Evolutionary conservation across 208 protist genomes (phyloP).

Genomic region (Trypanosoma cruzi): DNA sequence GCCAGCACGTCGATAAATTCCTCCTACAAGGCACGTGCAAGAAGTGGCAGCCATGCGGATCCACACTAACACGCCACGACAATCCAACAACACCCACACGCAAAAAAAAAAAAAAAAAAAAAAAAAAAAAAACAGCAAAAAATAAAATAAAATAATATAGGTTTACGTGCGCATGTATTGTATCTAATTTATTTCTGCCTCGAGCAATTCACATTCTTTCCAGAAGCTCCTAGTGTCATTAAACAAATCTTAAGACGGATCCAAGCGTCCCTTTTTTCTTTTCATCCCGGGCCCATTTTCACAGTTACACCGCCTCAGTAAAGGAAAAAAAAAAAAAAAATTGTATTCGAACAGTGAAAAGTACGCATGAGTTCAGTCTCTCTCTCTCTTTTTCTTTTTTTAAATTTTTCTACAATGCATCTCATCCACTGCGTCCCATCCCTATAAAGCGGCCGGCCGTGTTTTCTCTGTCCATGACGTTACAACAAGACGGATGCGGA

Average conservation of each 20-base stretch:
- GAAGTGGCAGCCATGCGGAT: no score
- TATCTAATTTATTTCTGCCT: not conserved
- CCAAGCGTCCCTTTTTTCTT: not conserved
- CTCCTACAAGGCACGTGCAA: no score
- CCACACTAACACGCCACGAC: no score
- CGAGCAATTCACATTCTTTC: not conserved
- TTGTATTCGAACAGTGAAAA: not conserved
- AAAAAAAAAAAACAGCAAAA: slow-evolving; percentile 4
- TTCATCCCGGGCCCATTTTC: not conserved
- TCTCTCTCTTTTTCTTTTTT: slow-evolving; percentile 2
- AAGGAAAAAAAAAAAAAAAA: not conserved
- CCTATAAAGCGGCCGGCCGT: not conserved
- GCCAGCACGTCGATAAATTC: no score
- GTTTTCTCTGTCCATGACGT: slow-evolving; percentile 1
- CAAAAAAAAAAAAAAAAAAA: slow-evolving; percentile 5
- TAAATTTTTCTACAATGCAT: no score
- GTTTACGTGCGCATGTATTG: not conserved
- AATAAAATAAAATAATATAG: not conserved
- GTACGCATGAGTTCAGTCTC: not conserved
- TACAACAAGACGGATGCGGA: slow-evolving; percentile 65
- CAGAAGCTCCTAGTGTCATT: not conserved
- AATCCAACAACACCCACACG: no score
- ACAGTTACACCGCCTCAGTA: not conserved
- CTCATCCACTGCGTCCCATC: not conserved
- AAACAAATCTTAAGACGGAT: not conserved